Conservation (phyloP, 345 rosid species). For the Salix koriyanagi region DNA sequence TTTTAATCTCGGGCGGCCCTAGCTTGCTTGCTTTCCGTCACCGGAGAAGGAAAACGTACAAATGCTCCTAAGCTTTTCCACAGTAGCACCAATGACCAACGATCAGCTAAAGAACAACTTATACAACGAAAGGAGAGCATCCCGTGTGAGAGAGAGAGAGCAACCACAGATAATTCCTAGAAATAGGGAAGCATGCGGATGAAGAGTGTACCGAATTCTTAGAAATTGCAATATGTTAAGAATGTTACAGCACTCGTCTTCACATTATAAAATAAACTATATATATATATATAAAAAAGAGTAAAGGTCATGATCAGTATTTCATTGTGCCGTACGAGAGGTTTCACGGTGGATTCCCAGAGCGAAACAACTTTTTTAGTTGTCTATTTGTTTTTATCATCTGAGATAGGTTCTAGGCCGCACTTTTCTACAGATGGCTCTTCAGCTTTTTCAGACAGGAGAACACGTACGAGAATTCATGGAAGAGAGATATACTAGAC, state of each 20-base stretch:
- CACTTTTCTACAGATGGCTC: constrained; percentile 58
- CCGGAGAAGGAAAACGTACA: too few species aligned
- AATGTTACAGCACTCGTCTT: not conserved
- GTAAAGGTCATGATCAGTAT: too few species aligned
- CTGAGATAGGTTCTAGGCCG: constrained; percentile 42
- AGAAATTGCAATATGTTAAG: not conserved
- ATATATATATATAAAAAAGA: too few species aligned
- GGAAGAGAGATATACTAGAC: constrained; percentile 77
- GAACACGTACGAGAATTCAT: constrained; percentile 40
- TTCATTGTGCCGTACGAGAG: too few species aligned
- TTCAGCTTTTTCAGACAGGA: constrained; percentile 47
- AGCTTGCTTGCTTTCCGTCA: not conserved
- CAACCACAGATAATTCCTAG: not conserved
- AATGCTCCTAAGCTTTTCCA: not conserved
- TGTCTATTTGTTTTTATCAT: constrained; percentile 12
- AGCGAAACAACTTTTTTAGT: too few species aligned
- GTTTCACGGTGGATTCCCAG: too few species aligned
- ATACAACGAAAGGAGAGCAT: not conserved
- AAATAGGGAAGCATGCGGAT: too few species aligned
- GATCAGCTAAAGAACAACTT: not conserved
- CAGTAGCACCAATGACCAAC: not conserved
- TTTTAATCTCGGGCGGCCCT: too few species aligned
- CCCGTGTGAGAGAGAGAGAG: not conserved
- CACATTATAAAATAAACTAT: not conserved
- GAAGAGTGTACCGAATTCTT: not conserved